These are phyloP conservation scores for Silene vulgaris DNA, from an alignment of 179 eudicot genomes.

Conservation along the genomic window DNA sequence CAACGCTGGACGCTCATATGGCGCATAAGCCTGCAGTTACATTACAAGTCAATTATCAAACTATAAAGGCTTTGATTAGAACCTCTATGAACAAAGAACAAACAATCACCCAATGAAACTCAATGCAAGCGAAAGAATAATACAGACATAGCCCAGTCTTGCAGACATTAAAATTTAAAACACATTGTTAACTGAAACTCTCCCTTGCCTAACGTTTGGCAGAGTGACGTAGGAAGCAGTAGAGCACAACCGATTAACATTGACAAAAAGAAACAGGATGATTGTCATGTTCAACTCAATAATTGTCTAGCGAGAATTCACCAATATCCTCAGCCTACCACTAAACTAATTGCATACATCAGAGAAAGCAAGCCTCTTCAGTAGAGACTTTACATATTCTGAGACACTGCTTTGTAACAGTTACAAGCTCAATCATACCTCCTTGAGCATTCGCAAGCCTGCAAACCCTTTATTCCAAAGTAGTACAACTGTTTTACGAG, in stretches of 20 bases:
- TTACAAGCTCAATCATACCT: neutral
- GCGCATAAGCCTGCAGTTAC: slow-evolving; percentile 69
- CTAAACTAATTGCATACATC: neutral
- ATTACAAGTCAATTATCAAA: slow-evolving; percentile 6
- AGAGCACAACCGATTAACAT: too few relatives aligned
- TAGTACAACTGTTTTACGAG: neutral
- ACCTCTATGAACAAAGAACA: neutral
- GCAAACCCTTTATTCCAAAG: neutral
- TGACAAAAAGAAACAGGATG: neutral
- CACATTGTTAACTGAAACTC: neutral
- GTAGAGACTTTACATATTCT: neutral
- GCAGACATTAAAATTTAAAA: neutral
- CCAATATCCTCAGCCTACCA: neutral
- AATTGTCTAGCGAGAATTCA: neutral
- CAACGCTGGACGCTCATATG: slow-evolving; percentile 96
- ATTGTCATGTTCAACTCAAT: neutral
- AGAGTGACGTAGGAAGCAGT: slow-evolving; percentile 7
- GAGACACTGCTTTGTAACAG: neutral
- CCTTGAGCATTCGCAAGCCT: neutral
- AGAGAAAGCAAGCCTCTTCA: neutral
- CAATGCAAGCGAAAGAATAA: neutral
- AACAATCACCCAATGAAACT: neutral
- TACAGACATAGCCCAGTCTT: neutral
- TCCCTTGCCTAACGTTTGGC: neutral
- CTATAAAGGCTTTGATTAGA: neutral